Conservation (phyloP, 192 early-diverging fungal genomes). For the Phycomyces nitens region DNA sequence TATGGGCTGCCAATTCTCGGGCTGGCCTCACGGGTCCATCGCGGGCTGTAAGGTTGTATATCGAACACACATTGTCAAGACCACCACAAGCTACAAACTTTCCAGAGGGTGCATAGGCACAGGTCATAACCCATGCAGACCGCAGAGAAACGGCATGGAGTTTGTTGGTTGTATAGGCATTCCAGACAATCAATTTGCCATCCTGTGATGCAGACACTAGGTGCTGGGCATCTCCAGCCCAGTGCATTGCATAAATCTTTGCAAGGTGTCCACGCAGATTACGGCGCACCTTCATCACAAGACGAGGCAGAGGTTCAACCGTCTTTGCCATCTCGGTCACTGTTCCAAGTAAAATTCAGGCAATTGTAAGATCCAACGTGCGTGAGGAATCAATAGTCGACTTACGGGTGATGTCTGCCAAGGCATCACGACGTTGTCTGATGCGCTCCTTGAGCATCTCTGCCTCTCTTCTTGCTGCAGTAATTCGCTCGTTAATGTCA, state of each 20-base stretch:
- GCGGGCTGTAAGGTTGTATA: slow-evolving; percentile 94
- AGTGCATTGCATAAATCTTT: slow-evolving; percentile 86
- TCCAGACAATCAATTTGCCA: slow-evolving; percentile 98
- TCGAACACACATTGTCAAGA: slow-evolving; percentile 97
- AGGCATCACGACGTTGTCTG: slow-evolving; percentile 87
- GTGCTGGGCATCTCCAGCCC: slow-evolving; percentile 77
- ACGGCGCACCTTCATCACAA: slow-evolving; percentile 89
- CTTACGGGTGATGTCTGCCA: slow-evolving; percentile 94
- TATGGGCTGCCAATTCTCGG: slow-evolving; percentile 88
- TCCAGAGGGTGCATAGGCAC: slow-evolving; percentile 95
- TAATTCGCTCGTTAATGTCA: slow-evolving; percentile 89
- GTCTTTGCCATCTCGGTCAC: slow-evolving; percentile 46
- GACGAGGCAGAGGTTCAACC: slow-evolving; percentile 81
- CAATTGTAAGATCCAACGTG: background rate
- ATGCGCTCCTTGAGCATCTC: slow-evolving; percentile 96
- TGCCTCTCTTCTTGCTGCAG: slow-evolving; percentile 87
- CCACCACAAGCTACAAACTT: slow-evolving; percentile 98
- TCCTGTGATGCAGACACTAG: slow-evolving; percentile 97
- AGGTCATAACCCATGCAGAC: slow-evolving; percentile 99
- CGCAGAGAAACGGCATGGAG: slow-evolving; percentile 97
- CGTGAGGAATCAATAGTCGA: slow-evolving; percentile 11
- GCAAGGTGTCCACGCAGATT: slow-evolving; percentile 98
- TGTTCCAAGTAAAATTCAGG: background rate
- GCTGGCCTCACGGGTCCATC: slow-evolving; percentile 93
- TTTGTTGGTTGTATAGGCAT: slow-evolving; percentile 97